Percentiles rank a stretch among this genome's conserved stretches.
These are phyloP conservation scores for Nicotiana sylvestris DNA, from an alignment of 257 asterid genomes.

Conservation along the genomic window DNA sequence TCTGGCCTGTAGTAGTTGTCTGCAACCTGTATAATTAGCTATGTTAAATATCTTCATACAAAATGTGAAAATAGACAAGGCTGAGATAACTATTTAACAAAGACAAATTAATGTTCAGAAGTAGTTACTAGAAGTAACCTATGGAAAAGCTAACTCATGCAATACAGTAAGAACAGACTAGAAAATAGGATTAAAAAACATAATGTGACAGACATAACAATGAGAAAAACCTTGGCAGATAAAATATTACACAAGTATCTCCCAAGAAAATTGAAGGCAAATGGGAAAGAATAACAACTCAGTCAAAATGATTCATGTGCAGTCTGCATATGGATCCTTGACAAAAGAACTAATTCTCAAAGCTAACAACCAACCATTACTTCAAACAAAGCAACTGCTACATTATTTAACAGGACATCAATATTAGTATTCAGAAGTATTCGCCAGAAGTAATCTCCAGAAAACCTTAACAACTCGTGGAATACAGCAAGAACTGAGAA, in stretches of 20 bases:
- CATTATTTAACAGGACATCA: too few species aligned
- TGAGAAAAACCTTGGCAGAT: not conserved
- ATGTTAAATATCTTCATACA: not conserved
- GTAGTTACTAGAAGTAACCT: not conserved
- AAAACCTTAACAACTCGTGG: not conserved
- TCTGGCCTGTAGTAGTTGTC: slow-evolving; percentile 88
- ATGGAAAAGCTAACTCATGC: not conserved
- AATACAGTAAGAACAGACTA: not conserved
- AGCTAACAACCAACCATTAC: too few species aligned
- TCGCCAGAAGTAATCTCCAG: not conserved
- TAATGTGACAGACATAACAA: not conserved
- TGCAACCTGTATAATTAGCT: slow-evolving; percentile 44
- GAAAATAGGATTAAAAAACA: not conserved
- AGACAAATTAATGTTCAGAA: not conserved
- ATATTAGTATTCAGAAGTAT: not conserved
- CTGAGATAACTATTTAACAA: not conserved
- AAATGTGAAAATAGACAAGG: not conserved
- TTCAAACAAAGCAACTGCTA: not conserved
- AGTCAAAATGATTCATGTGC: not conserved
- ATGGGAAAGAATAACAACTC: not conserved
- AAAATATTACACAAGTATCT: not conserved
- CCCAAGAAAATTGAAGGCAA: not conserved
- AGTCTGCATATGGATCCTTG: too few species aligned
- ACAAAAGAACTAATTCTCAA: too few species aligned
- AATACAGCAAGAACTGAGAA: not conserved